Evolutionary conservation across 2,329 filamentous ascomycete genomes (phyloP), one percentile per base, ranked within the genome.

Genomic region (Hypocrella siamensis): DNA sequence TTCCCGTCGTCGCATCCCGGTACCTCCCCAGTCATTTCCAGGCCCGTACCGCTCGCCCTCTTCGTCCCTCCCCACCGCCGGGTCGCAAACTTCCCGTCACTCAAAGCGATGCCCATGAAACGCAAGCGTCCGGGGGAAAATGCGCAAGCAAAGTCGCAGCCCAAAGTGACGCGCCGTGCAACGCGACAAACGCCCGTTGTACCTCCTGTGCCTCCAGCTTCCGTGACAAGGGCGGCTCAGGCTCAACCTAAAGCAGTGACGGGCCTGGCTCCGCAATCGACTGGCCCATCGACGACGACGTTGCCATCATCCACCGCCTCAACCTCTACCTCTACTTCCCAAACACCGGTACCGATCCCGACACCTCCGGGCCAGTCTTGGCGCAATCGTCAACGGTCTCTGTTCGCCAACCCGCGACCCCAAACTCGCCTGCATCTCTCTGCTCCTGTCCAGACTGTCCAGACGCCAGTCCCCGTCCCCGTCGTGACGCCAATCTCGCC

Each of bases 31-130:
- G n/a, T n/a, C n/a, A n/a, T n/a, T n/a, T n/a, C n/a, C n/a, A n/a
- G n/a, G n/a, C n/a, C n/a, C n/a, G n/a, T n/a, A n/a, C n/a, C n/a
- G n/a, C n/a, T n/a, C n/a, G n/a, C n/a, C n/a, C n/a, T n/a, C n/a
- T n/a, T n/a, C n/a, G n/a, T n/a, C n/a, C n/a, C n/a, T n/a, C n/a
- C n/a, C n/a, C n/a, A n/a, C n/a, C n/a, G n/a, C n/a, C n/a, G n/a
- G n/a, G n/a, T n/a, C n/a, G n/a, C n/a, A n/a, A n/a, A n/a, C n/a
- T n/a, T n/a, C n/a, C n/a, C n/a, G n/a, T n/a, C n/a, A n/a, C n/a
- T n/a, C n/a, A n/a, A n/a, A n/a, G n/a, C n/a, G 35, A 56, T 56
- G 53, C 47, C 54, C 39, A 42, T 44, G 39, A 58, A 57, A 46
- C 53, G 54, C 42, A 57, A 54, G 39, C 50, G 45, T 39, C 45